Base-by-base conservation (phyloP, 305 asterid genomes). In the Fraxinus sp. region DNA sequence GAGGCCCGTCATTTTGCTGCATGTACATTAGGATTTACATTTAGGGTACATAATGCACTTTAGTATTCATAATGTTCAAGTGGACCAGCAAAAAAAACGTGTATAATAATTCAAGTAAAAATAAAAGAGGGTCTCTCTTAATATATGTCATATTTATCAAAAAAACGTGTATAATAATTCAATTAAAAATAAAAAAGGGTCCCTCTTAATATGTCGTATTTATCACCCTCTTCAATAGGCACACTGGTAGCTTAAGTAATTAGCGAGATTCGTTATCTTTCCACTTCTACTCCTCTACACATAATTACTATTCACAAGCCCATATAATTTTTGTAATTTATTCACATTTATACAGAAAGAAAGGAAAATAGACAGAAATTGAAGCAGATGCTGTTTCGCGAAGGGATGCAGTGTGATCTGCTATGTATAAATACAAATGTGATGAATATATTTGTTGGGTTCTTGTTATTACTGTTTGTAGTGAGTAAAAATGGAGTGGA, bases 401-500 rank as follows among this genome's bases (percentile, higher is more conserved):
- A 83, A 64, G 86, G 81, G 78, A 55, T 78, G 74, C 83, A 28
- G 33, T 85, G 87, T 84, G 75, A 68, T 68, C 39, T 68, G 75
- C 75, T 28, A 13, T 30, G 39, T 68, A 13, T 28, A 30, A 30
- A 68, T 68, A 28, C 75, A 68, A 28, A 28, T 5, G 39, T 28
- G 92, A 75, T 80, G 13, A 75, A 70, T 55, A 7, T 80, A 33
- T 9, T 88, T 83, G 55, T 86, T 64, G 83, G 82, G 85, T 4
- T 88, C 41, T 80, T 82, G 84, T 35, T 87, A 80, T 78, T 90
- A 7, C 57, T 88, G 80, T 41, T 80, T 84, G 46, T 75, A 46
- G 85, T 80, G 88, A 39, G 84, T 9, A 85, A 84, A 79, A 87
- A 85, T 81, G 87, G 87, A 46, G 99, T 93, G 72, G 83, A 82